phyloP scores from a whole-genome alignment of 2,329 filamentous ascomycete genomes.

The Colletotrichum liaoningense region DNA sequence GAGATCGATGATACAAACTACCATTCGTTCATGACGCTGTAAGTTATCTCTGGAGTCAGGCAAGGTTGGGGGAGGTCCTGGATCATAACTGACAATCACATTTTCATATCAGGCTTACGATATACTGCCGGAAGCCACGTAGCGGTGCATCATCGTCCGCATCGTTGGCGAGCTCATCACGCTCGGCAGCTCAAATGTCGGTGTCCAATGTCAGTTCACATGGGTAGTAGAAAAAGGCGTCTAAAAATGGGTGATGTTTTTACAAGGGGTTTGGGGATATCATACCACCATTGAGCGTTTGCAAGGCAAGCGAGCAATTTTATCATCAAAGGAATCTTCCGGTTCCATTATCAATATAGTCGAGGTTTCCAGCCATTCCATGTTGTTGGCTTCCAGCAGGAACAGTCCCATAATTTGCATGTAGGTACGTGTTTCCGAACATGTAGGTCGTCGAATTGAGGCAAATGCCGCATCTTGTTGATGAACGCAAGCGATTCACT shows the following conservation, averaged over 20 bases:
- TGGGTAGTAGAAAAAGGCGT: background rate
- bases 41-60: constrained; percentile 36
- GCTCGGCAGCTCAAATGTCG: constrained; percentile 19
- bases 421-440: background rate
- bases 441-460: background rate
- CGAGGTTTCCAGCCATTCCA: background rate
- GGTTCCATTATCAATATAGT: too few species aligned
- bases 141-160: constrained; percentile 38
- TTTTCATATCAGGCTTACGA: constrained; percentile 43
- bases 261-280: background rate
- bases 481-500: background rate
- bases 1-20: constrained; percentile 48
- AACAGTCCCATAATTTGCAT: background rate
- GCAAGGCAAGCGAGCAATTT: constrained; percentile 2
- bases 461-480: background rate
- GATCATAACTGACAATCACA: constrained; percentile 30
- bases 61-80: background rate
- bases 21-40: constrained; percentile 54
- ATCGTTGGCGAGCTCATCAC: constrained; percentile 27
- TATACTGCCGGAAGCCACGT: constrained; percentile 43
- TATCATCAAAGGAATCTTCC: background rate
- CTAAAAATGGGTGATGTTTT: background rate
- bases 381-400: background rate
- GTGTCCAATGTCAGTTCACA: constrained; percentile 20
- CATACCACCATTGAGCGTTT: constrained; percentile 13